Base-by-base conservation (phyloP, 2,329 filamentous ascomycete species). In the Epichloe aotearoae region DNA sequence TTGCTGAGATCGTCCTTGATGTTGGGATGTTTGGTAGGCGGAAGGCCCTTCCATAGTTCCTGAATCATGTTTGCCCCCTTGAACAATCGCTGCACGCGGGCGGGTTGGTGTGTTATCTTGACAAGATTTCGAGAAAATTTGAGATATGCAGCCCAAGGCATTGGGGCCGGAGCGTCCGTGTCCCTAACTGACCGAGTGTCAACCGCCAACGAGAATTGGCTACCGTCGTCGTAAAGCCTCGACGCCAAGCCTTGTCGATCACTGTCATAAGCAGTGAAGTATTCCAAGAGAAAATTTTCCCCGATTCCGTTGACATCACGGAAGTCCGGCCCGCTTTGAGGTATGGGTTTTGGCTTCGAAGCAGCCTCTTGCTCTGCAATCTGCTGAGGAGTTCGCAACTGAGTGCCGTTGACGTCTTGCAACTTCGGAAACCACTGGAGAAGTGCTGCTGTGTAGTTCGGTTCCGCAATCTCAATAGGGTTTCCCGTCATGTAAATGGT, bases 351-450 rank as follows among this genome's bases (percentile, higher is more conserved):
- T 61, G 80, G 68, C 61, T 73, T 67, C 55, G 73, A 58, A 26
- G 72, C 70, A 46, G 73, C 67, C 52, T 73, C 67, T 58, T 72
- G 66, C 50, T 79, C 74, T 8, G 78, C 79, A 48, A 86, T 72
- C 59, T 89, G 80, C 59, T 87, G 81, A 1, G 82, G 75, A 1
- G 84, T 86, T 53, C 88, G 80, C 17, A 95, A 79, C 61, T 84
- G 79, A 5, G 79, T 71, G 50, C 82, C 80, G 64, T 94, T 95
- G 57, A 97, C 71, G 53, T 83, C 78, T 59, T 83, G 81, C 15
- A 97, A 76, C 53, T 80, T 84, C 1, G 88, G 90, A 62, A 88
- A 97, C 84, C 88, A 94, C 40, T 80, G 79, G 33, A 87, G 71
- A 52, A 96, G 71, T 46, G 88, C 84, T 15, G 76, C 69, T 52